phyloP scores from a whole-genome alignment of 306 rosid species.

The Cyamopsis tetragonoloba region DNA sequence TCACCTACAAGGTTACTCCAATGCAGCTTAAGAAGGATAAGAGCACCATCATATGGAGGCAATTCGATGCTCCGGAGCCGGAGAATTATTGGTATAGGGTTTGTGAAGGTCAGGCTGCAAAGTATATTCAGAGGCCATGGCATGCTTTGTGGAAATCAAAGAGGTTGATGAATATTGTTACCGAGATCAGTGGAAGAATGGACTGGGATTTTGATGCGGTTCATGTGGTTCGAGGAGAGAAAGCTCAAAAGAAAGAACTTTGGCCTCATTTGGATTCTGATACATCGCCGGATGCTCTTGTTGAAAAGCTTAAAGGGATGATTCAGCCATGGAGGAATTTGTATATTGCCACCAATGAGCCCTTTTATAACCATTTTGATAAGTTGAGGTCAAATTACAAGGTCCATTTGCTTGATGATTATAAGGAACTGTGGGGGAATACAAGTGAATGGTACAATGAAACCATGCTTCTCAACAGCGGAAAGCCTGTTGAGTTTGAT shows the following conservation, averaged over 20 bases:
- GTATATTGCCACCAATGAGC: conserved; percentile 91
- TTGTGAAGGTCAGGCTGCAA: conserved; percentile 88
- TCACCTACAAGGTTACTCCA: conserved; percentile 65
- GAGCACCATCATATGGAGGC: conserved; percentile 71
- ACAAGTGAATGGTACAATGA: conserved; percentile 95
- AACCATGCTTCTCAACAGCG: conserved; percentile 59
- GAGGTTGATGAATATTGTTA: conserved; percentile 94
- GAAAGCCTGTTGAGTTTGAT: conserved; percentile 86
- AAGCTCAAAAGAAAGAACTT: conserved; percentile 78
- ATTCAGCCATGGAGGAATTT: conserved; percentile 84
- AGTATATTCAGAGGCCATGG: conserved; percentile 89
- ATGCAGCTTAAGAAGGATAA: conserved; percentile 84
- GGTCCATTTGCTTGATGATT: conserved; percentile 94
- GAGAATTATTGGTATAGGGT: conserved; percentile 99
- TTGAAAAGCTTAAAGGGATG: conserved; percentile 73
- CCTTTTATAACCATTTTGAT: conserved; percentile 86
- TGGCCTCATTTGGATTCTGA: conserved; percentile 93
- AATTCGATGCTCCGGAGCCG: conserved; percentile 85
- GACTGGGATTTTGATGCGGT: conserved; percentile 98
- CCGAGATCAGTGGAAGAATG: conserved; percentile 79
- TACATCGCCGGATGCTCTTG: conserved; percentile 71
- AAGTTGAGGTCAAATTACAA: conserved; percentile 82
- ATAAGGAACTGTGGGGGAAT: conserved; percentile 81
- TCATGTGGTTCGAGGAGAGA: conserved; percentile 92
- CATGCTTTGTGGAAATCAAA: conserved; percentile 96